These are phyloP conservation scores for Elsinoe arachidis DNA, from an alignment of 2,329 filamentous ascomycete species.

Conservation along the genomic window DNA sequence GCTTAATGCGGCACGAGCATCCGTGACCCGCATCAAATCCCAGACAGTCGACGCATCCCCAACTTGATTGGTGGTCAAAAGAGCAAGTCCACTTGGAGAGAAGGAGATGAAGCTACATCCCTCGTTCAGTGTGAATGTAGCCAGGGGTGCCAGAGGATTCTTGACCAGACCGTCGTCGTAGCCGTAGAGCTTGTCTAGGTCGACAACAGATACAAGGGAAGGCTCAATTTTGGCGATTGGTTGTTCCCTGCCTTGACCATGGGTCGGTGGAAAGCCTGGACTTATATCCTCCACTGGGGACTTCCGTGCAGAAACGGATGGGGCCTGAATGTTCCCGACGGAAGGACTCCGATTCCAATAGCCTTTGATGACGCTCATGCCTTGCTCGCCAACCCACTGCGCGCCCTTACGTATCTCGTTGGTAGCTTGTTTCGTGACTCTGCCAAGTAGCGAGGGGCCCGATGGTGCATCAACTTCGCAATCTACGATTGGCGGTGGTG, in stretches of 20 bases:
- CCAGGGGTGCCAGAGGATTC: conserved; percentile 50
- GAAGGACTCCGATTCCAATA: conserved; percentile 54
- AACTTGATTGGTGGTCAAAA: conserved; percentile 73
- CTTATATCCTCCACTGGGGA: not conserved
- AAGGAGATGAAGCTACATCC: conserved; percentile 78
- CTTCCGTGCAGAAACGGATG: conserved; percentile 22
- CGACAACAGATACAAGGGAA: conserved; percentile 65
- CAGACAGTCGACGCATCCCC: conserved; percentile 77
- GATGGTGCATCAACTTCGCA: conserved; percentile 52
- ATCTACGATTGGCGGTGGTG: conserved; percentile 58
- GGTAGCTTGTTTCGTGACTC: conserved; percentile 66
- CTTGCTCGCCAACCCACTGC: conserved; percentile 69
- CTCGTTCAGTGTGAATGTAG: conserved; percentile 61
- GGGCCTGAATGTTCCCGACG: not conserved
- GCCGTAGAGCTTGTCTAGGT: conserved; percentile 52
- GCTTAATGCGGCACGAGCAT: conserved; percentile 29
- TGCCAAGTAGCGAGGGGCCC: conserved; percentile 54
- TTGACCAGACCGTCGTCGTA: conserved; percentile 41
- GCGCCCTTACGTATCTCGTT: conserved; percentile 68
- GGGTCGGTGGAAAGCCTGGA: conserved; percentile 60
- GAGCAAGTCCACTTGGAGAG: conserved; percentile 60
- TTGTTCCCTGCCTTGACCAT: conserved; percentile 52
- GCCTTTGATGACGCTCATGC: conserved; percentile 67
- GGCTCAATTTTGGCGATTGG: conserved; percentile 52
- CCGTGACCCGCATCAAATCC: conserved; percentile 58